A percentile compares a stretch with the other conserved stretches of the same genome.
phyloP scores from a whole-genome alignment of 306 rosid genomes.

The Ceratonia siliqua region DNA sequence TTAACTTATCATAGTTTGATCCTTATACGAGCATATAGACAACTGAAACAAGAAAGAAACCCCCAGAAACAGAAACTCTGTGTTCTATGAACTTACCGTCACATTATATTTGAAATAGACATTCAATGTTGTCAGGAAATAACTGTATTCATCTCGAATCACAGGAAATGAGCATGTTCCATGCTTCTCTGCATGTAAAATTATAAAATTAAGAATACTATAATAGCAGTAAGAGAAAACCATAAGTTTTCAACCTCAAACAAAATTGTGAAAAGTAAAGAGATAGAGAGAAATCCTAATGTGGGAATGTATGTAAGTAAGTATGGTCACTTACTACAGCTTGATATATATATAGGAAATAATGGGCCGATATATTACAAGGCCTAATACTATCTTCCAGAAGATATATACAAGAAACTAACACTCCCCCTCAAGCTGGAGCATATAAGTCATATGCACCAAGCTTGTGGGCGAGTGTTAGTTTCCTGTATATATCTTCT shows the following conservation, averaged over 20 bases:
- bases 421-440: too few relatives aligned
- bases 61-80: background rate
- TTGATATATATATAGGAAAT: too few relatives aligned
- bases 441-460: too few relatives aligned
- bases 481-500: too few relatives aligned
- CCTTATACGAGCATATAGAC: background rate
- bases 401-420: too few relatives aligned
- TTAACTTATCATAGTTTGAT: conserved; percentile 10
- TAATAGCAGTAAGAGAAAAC: conserved; percentile 22
- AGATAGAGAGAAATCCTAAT: too few relatives aligned
- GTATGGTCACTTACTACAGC: too few relatives aligned
- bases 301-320: too few relatives aligned
- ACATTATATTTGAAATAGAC: conserved; percentile 85
- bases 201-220: conserved; percentile 24
- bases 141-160: conserved; percentile 67
- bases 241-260: conserved; percentile 12
- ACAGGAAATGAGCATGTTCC: conserved; percentile 91
- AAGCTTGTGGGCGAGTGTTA: too few relatives aligned
- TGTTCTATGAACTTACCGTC: conserved; percentile 63
- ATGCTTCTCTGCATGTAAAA: conserved; percentile 81
- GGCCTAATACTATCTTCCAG: too few relatives aligned
- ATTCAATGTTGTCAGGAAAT: conserved; percentile 69
- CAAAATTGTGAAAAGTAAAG: too few relatives aligned
- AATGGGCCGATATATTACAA: too few relatives aligned
- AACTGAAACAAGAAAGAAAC: conserved; percentile 22